Percentiles rank a stretch among this genome's conserved stretches.
Evolutionary conservation across 139 green algal species (phyloP).

Genomic region (Picochlorum sp.): DNA sequence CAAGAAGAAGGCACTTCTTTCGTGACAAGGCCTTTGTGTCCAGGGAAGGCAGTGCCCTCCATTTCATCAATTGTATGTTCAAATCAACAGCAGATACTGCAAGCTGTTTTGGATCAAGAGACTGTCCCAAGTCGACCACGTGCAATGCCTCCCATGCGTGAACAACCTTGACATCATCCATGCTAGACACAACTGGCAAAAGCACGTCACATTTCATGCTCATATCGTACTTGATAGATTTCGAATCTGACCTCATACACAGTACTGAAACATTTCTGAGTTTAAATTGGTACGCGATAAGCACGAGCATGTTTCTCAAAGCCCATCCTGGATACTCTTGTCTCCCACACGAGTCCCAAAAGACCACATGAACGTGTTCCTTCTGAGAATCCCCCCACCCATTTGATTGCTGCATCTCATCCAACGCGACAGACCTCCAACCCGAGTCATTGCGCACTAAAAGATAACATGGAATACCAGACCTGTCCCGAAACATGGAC

Average conservation of each 20-base stretch:
- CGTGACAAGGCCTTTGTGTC: slow-evolving; percentile 50
- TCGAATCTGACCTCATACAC: slow-evolving; percentile 48
- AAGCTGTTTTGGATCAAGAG: slow-evolving; percentile 63
- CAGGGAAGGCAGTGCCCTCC: slow-evolving; percentile 75
- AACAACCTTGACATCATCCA: slow-evolving; percentile 4
- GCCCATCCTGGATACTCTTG: slow-evolving; percentile 62
- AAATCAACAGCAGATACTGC: slow-evolving; percentile 72
- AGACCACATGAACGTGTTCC: slow-evolving; percentile 34
- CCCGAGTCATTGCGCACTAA: no score
- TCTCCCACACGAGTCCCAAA: slow-evolving; percentile 58
- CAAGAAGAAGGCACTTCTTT: slow-evolving; percentile 81
- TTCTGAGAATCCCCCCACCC: neutral
- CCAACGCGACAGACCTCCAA: no score
- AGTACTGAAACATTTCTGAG: slow-evolving; percentile 47
- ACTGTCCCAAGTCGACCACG: slow-evolving; percentile 43
- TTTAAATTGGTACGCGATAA: slow-evolving; percentile 39
- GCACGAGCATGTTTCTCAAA: slow-evolving; percentile 77
- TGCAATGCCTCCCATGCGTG: slow-evolving; percentile 22
- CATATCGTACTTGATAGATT: slow-evolving; percentile 17
- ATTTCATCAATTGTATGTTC: slow-evolving; percentile 96
- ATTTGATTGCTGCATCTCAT: no score
- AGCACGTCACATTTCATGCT: slow-evolving; percentile 35
- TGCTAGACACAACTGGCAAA: slow-evolving; percentile 31
- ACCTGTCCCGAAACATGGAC: no score
- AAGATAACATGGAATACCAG: no score